Percentiles rank a stretch among this genome's conserved stretches.
These are phyloP conservation scores for Allium cepa DNA, from an alignment of 106 monocot genomes.

Conservation along the genomic window DNA sequence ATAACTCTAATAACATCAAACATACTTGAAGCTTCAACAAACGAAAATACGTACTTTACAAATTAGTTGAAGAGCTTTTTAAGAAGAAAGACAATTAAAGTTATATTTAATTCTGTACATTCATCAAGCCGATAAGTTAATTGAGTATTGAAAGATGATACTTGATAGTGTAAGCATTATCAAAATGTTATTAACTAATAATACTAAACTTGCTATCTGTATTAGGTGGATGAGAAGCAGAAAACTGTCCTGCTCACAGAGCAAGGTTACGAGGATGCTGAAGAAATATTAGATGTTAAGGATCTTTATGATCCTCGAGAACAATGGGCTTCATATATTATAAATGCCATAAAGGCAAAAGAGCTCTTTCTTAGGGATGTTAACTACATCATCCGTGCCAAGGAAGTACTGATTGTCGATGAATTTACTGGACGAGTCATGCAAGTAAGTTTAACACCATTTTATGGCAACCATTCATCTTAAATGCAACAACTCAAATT, in stretches of 20 bases:
- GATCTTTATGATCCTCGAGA: slow-evolving; percentile 96
- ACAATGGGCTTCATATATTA: slow-evolving; percentile 89
- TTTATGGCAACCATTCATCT: too few species aligned
- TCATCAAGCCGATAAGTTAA: too few species aligned
- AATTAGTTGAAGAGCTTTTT: too few species aligned
- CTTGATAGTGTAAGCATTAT: too few species aligned
- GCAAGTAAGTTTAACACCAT: slow-evolving; percentile 45
- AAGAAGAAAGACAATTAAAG: too few species aligned
- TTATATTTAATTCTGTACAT: too few species aligned
- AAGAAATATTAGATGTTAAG: slow-evolving; percentile 91
- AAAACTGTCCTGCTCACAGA: slow-evolving; percentile 89
- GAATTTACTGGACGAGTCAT: slow-evolving; percentile 98
- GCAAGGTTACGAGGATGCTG: slow-evolving; percentile 93
- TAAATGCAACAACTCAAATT: too few species aligned
- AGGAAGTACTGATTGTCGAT: slow-evolving; percentile 96
- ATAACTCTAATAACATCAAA: too few species aligned
- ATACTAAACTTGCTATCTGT: background rate
- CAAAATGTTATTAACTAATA: too few species aligned
- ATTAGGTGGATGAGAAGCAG: slow-evolving; percentile 98
- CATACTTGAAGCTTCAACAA: too few species aligned
- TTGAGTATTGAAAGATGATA: too few species aligned
- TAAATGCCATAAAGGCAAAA: slow-evolving; percentile 95
- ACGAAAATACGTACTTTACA: too few species aligned
- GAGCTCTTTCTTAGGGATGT: slow-evolving; percentile 98
- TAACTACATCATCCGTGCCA: slow-evolving; percentile 85